Evolutionary conservation across 2,329 filamentous ascomycete genomes (phyloP).

Genomic region (Alternaria viburni): DNA sequence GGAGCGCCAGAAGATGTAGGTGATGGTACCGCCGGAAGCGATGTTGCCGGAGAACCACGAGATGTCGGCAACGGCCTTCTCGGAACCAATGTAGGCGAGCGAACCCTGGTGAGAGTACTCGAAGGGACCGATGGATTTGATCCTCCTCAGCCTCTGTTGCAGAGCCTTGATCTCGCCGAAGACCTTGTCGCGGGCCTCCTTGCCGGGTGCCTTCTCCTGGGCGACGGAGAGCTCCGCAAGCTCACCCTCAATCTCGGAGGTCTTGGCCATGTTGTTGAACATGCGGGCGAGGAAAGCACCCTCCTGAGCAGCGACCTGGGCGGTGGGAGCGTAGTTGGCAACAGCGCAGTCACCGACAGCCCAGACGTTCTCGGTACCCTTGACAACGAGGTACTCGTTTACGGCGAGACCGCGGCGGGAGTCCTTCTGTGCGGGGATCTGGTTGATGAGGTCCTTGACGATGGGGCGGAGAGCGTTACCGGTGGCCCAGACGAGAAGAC

Average conservation of each 20-base stretch:
- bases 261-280: constrained; percentile 99
- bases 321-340: constrained; percentile 95
- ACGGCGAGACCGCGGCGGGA: constrained; percentile 93
- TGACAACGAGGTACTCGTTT: constrained; percentile 98
- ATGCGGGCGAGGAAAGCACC: constrained; percentile 92
- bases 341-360: constrained; percentile 97
- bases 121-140: constrained; percentile 97
- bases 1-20: constrained; percentile 97
- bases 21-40: constrained; percentile 89
- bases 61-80: constrained; percentile 97
- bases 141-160: constrained; percentile 84
- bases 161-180: constrained; percentile 81
- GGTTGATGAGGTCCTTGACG: constrained; percentile 87
- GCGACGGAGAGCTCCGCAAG: constrained; percentile 70
- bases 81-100: constrained; percentile 96
- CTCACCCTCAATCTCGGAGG: constrained; percentile 78
- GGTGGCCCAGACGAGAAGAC: constrained; percentile 96
- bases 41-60: constrained; percentile 97
- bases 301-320: constrained; percentile 95
- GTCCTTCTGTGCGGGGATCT: constrained; percentile 93
- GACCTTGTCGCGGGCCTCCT: constrained; percentile 63
- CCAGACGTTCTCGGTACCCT: constrained; percentile 97
- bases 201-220: constrained; percentile 70
- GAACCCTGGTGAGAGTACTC: constrained; percentile 98
- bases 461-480: constrained; percentile 92